These are phyloP conservation scores for Lumnitzera racemosa DNA, from an alignment of 345 rosid genomes.

Conservation along the genomic window DNA sequence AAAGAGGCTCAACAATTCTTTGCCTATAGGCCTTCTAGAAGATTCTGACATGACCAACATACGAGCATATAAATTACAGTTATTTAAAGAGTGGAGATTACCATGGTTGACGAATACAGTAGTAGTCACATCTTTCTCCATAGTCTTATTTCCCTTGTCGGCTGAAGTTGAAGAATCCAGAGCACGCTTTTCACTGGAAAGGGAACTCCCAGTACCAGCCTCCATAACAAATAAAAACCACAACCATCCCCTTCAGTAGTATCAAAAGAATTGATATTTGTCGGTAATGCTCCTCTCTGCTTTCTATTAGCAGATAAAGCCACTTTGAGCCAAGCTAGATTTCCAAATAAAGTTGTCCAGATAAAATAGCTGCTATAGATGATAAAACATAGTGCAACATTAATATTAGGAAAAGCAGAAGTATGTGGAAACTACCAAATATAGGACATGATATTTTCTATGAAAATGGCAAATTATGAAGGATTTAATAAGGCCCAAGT, in stretches of 20 bases:
- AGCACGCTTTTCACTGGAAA: conserved; percentile 23
- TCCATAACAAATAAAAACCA: conserved; percentile 23
- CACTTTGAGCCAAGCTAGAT: conserved; percentile 10
- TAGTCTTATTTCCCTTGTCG: conserved; percentile 18
- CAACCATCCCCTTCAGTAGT: conserved; percentile 27
- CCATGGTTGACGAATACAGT: conserved; percentile 43
- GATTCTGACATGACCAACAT: neutral
- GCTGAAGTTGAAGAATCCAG: conserved; percentile 24
- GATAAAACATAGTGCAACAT: neutral
- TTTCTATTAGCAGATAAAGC: conserved; percentile 7
- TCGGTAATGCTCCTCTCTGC: conserved; percentile 9
- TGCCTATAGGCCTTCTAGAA: neutral
- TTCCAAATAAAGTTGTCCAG: conserved; percentile 11
- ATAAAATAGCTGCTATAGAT: conserved; percentile 6
- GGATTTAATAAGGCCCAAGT: no score
- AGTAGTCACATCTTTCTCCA: conserved; percentile 22
- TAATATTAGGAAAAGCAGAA: no score
- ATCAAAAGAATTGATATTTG: conserved; percentile 7
- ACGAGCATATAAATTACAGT: neutral
- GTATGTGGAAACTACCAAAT: no score
- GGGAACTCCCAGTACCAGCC: conserved; percentile 24
- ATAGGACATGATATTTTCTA: no score
- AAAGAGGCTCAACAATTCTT: no score
- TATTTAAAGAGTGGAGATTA: conserved; percentile 13
- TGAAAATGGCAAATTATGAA: no score